phyloP scores from a whole-genome alignment of 805 yeast species.

The Ogataea henricii region DNA sequence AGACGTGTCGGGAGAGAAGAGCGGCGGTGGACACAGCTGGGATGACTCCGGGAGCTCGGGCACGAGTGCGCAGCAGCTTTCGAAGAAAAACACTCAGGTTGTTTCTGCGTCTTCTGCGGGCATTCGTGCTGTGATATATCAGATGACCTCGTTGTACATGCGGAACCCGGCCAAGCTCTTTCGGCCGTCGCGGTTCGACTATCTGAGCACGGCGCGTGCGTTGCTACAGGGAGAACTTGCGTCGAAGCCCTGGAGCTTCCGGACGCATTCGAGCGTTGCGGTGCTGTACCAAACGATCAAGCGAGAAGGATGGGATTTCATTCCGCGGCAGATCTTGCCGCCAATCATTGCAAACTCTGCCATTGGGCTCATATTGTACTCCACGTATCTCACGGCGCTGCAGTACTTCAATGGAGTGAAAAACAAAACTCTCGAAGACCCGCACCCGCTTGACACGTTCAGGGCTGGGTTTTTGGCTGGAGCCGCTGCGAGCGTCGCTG shows the following conservation, averaged over 20 bases:
- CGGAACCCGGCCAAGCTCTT: slow-evolving; percentile 84
- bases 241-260: slow-evolving; percentile 51
- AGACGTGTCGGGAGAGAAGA: slow-evolving; percentile 1
- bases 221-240: slow-evolving; percentile 46
- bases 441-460: slow-evolving; percentile 57
- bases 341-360: slow-evolving; percentile 87
- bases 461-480: slow-evolving; percentile 88
- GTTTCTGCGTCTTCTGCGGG: slow-evolving; percentile 87
- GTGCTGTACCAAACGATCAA: slow-evolving; percentile 68
- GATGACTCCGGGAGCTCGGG: neutral
- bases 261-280: slow-evolving; percentile 80
- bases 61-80: slow-evolving; percentile 30
- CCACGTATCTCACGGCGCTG: slow-evolving; percentile 68
- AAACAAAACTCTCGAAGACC: slow-evolving; percentile 28
- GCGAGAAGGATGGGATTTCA: slow-evolving; percentile 81
- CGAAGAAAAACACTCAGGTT: slow-evolving; percentile 47
- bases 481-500: slow-evolving; percentile 81
- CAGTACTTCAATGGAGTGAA: slow-evolving; percentile 37
- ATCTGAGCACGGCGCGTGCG: slow-evolving; percentile 66
- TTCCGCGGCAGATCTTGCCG: slow-evolving; percentile 84
- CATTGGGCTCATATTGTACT: slow-evolving; percentile 84
- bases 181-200: slow-evolving; percentile 88
- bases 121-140: slow-evolving; percentile 78
- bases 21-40: neutral
- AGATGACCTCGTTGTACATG: slow-evolving; percentile 73